Evolutionary conservation across 208 protist species (phyloP), one percentile per base, ranked within the genome.

Genomic region (Crithidia thermophila): DNA sequence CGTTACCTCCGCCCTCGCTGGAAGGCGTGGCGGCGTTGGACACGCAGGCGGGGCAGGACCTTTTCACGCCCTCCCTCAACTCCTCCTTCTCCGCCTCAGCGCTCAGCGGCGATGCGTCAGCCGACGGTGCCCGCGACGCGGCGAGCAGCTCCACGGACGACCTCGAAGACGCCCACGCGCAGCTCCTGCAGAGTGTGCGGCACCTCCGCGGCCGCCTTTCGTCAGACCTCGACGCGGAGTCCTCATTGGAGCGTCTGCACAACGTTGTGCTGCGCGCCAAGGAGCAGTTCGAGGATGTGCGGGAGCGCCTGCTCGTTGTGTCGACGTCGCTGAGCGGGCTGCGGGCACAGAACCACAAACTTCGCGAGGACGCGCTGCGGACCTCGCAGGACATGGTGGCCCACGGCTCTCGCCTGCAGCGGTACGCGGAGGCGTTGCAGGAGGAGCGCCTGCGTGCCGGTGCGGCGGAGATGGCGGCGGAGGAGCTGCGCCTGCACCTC

Each of bases 261-360:
- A 25, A 67, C 23, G 60, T 49, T 3, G 43, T 57, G 9, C 53
- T 75, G 33, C 60, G 69, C 27, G 69, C 69, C 25, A 68, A 50
- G 20, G 69, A 75, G 46, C 20, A 68, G 20, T 25, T 43, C 37
- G 69, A 70, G 14, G 67, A 72, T 21, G 28, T 70, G 18, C 59
- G 57, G 8, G 74, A 80, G 47, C 62, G 60, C 7, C 59, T 71
- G 39, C 60, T 64, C 18, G 61, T 80, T 2, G 31, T 63, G 61
- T 53, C 64, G 14, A 39, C 14, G 1, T 51, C 63, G 21, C 25
- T 80, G 55, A 23, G 31, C 21, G 63, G 67, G 3, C 45, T 80
- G 50, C 74, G 74, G 0, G 33, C 43, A 11, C 67, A 80, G 31
- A 64, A 72, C 59, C 66, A 51, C 27, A 57, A 60, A 20, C 51